Percentiles rank a stretch among this genome's conserved stretches.
These are phyloP conservation scores for Macrolepiota dolichaula DNA, from an alignment of 768 basidiomycete genomes.

Conservation along the genomic window DNA sequence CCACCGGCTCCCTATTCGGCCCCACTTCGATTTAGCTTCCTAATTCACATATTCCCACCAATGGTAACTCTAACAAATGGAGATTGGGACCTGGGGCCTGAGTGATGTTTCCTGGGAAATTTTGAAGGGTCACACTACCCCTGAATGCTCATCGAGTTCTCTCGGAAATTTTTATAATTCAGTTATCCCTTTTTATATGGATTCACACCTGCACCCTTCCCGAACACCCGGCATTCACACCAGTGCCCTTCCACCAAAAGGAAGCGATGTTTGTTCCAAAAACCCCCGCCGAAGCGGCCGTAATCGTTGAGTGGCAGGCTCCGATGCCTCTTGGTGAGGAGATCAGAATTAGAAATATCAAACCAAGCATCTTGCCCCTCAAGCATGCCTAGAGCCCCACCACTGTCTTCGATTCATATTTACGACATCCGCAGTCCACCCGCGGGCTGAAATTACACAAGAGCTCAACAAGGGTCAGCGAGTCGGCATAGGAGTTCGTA, in stretches of 20 bases:
- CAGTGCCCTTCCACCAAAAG: background rate
- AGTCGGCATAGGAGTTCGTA: background rate
- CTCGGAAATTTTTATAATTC: background rate
- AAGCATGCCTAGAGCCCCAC: too few species aligned
- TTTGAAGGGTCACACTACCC: background rate
- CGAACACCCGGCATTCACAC: background rate
- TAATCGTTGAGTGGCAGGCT: too few species aligned
- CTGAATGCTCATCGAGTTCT: background rate
- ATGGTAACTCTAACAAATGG: constrained; percentile 7
- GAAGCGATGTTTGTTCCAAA: too few species aligned
- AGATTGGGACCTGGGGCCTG: background rate
- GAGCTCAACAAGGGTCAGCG: too few species aligned
- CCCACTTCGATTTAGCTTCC: background rate
- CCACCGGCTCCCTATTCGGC: background rate
- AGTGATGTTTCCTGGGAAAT: background rate
- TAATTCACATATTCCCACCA: background rate
- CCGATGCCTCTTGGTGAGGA: too few species aligned
- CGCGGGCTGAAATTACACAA: background rate
- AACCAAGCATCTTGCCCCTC: too few species aligned
- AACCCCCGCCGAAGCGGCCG: too few species aligned
- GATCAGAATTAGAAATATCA: too few species aligned
- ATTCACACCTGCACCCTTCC: background rate
- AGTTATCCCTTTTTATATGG: background rate
- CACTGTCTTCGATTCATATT: background rate
- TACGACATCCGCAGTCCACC: background rate